These are phyloP conservation scores for Smallanthus sonchifolius DNA, from an alignment of 129 eudicot genomes.

Conservation along the genomic window DNA sequence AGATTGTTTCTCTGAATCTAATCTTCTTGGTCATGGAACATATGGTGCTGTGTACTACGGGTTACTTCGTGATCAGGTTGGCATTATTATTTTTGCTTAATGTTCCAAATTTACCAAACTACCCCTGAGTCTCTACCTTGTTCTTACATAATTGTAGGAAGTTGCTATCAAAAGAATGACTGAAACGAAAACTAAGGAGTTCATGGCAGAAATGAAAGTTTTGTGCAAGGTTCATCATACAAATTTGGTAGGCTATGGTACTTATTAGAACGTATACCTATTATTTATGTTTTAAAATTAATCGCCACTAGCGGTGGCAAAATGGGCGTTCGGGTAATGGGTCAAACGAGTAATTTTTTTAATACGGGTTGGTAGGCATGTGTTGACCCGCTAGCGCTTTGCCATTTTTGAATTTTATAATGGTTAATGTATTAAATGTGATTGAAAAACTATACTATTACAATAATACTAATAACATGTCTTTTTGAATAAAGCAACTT, in stretches of 20 bases:
- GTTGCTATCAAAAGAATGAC: constrained; percentile 92
- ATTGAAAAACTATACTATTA: not conserved
- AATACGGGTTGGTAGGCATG: not conserved
- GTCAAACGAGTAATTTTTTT: not conserved
- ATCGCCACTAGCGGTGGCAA: not conserved
- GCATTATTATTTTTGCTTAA: not conserved
- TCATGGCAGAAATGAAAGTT: constrained; percentile 90
- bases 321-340: not conserved
- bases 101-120: not conserved
- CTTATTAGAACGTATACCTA: constrained; percentile 1
- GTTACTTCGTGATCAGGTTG: constrained; percentile 76
- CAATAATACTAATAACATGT: not conserved
- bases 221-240: constrained; percentile 95
- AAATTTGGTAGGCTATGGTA: constrained; percentile 64
- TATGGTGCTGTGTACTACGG: constrained; percentile 88
- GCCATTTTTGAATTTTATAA: not conserved
- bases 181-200: constrained; percentile 77
- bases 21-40: constrained; percentile 89
- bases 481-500: not conserved
- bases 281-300: not conserved
- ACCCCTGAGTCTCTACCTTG: constrained; percentile 4
- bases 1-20: constrained; percentile 75
- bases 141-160: constrained; percentile 50
- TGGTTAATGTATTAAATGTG: not conserved
- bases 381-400: not conserved